Conservation (phyloP, 1,139 yeast species). For the Lodderomyces margitis region DNA sequence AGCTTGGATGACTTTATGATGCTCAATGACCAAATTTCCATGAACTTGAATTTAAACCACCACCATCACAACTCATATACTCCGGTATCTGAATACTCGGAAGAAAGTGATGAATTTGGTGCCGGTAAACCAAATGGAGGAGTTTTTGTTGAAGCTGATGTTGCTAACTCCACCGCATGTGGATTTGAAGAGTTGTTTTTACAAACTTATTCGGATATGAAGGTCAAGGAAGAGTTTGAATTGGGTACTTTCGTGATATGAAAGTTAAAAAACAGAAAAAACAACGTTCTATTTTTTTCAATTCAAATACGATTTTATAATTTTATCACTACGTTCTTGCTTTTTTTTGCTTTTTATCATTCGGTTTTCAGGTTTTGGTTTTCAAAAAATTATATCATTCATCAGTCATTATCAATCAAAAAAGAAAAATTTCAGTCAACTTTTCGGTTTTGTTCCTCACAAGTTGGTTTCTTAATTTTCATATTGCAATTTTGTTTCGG, state of each 20-base stretch:
- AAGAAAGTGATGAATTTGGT: slow-evolving; percentile 13
- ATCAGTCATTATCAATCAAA: too few relatives aligned
- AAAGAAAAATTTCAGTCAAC: too few relatives aligned
- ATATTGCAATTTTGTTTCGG: too few relatives aligned
- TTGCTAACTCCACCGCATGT: background rate
- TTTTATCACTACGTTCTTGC: too few relatives aligned
- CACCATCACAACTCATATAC: slow-evolving; percentile 14
- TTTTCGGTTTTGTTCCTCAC: too few relatives aligned
- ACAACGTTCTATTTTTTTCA: too few relatives aligned
- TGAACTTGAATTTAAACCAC: slow-evolving; percentile 12
- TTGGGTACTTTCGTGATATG: slow-evolving; percentile 26
- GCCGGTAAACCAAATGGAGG: slow-evolving; percentile 2
- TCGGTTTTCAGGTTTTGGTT: too few relatives aligned
- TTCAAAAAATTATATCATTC: too few relatives aligned
- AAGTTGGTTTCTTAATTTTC: too few relatives aligned
- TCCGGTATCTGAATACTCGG: slow-evolving; percentile 27
- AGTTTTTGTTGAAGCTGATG: background rate
- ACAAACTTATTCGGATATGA: slow-evolving; percentile 9
- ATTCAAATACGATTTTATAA: too few relatives aligned
- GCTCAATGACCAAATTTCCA: slow-evolving; percentile 28
- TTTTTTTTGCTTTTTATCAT: too few relatives aligned
- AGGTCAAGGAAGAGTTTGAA: slow-evolving; percentile 26
- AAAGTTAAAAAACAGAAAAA: background rate
- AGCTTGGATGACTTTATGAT: slow-evolving; percentile 35
- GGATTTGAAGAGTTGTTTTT: slow-evolving; percentile 2